A percentile compares a stretch with the other conserved stretches of the same genome.
These are phyloP conservation scores for Bipolaris victoriae DNA, from an alignment of 2,329 filamentous ascomycete species.

Conservation along the genomic window DNA sequence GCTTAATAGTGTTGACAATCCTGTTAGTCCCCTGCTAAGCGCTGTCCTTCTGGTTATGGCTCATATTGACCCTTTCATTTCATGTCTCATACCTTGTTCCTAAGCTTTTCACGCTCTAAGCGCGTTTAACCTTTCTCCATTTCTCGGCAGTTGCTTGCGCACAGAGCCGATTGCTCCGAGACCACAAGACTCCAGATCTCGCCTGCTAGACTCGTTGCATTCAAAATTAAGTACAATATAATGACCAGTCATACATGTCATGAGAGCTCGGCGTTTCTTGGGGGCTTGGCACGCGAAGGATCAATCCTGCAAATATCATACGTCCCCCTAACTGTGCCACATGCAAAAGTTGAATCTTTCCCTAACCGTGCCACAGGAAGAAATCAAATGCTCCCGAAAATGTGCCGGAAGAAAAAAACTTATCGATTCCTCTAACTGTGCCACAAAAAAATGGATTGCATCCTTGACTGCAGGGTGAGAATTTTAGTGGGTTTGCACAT, in stretches of 20 bases:
- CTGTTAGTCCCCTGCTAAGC: too few relatives aligned
- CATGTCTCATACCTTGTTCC: background rate
- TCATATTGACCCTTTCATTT: background rate
- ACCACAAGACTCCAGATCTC: background rate
- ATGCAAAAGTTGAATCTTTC: background rate
- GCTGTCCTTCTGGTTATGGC: too few relatives aligned
- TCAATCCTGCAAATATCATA: background rate
- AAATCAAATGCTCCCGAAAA: background rate
- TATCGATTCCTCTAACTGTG: background rate
- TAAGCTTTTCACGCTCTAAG: background rate
- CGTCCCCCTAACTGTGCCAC: background rate
- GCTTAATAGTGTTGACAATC: too few relatives aligned
- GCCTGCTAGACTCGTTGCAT: background rate
- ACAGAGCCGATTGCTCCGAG: background rate
- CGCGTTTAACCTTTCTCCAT: background rate
- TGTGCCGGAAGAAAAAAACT: too few relatives aligned
- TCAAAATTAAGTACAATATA: background rate
- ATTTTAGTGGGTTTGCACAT: background rate
- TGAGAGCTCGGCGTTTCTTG: background rate
- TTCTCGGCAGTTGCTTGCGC: constrained; percentile 1
- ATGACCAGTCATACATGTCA: background rate
- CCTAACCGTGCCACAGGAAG: background rate
- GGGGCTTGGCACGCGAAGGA: background rate
- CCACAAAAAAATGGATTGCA: background rate
- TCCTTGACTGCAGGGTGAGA: background rate